A percentile compares a stretch with the other conserved stretches of the same genome.
Conservation (phyloP, 2,329 filamentous ascomycete genomes). For the Sordariomycetes sp. region DNA sequence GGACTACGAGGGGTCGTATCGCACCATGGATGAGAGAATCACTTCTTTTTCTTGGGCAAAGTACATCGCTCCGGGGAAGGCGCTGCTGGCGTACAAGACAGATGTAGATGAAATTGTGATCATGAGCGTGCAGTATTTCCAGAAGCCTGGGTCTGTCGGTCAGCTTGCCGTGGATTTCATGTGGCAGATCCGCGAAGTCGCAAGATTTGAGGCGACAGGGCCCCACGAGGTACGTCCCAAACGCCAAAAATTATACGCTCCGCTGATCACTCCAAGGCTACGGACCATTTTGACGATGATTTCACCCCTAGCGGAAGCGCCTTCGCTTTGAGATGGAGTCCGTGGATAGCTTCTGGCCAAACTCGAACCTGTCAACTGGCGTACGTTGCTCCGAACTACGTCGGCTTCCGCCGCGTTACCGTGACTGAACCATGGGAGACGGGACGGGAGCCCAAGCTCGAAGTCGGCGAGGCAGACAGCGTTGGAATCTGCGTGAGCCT, state of each 20-base stretch:
- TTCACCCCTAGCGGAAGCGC: conserved; percentile 37
- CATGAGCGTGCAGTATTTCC: conserved; percentile 35
- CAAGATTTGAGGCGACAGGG: conserved; percentile 36
- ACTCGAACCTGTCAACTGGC: conserved; percentile 34
- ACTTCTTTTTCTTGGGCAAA: conserved; percentile 44
- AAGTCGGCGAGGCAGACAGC: conserved; percentile 29
- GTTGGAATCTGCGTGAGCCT: conserved; percentile 41
- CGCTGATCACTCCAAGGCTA: conserved; percentile 10
- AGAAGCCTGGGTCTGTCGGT: conserved; percentile 8
- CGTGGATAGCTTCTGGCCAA: conserved; percentile 32
- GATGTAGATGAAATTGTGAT: conserved; percentile 40
- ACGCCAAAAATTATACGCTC: background rate
- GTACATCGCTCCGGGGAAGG: conserved; percentile 28
- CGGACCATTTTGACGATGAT: conserved; percentile 33
- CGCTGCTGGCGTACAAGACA: conserved; percentile 41
- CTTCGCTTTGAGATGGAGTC: conserved; percentile 45
- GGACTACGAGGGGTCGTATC: conserved; percentile 16
- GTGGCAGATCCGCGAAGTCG: conserved; percentile 43
- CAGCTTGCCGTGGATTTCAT: conserved; percentile 13
- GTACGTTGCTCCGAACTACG: conserved; percentile 39
- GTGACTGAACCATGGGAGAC: conserved; percentile 24
- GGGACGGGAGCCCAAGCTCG: conserved; percentile 24
- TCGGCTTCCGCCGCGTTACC: conserved; percentile 44
- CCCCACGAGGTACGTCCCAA: conserved; percentile 25
- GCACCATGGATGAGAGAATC: conserved; percentile 34